Evolutionary conservation across 805 yeast genomes (phyloP).

Genomic region (Trichomonascus vanleenenianus): DNA sequence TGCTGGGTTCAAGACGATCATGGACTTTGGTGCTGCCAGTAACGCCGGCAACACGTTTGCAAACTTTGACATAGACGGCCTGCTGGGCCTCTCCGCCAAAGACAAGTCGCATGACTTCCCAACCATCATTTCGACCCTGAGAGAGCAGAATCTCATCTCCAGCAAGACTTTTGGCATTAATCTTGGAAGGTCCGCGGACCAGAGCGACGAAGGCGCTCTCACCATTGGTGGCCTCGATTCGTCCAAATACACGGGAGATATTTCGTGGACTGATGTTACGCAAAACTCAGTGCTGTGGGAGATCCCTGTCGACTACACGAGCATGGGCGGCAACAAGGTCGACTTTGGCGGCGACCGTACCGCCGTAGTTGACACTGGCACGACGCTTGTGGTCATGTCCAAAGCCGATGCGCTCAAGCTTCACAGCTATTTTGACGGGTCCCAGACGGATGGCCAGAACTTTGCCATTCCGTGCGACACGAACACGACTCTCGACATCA

Average conservation of each 20-base stretch:
- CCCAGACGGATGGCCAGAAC: constrained; percentile 53
- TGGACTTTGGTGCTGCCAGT: constrained; percentile 47
- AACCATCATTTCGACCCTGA: constrained; percentile 20
- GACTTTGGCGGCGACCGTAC: constrained; percentile 26
- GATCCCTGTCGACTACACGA: constrained; percentile 34
- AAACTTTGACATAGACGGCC: constrained; percentile 48
- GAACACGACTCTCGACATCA: constrained; percentile 34
- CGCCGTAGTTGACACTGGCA: constrained; percentile 58
- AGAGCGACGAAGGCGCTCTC: constrained; percentile 35
- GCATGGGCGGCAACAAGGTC: constrained; percentile 30
- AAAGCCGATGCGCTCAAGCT: constrained; percentile 44
- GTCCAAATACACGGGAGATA: constrained; percentile 34
- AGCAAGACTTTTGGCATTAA: constrained; percentile 39
- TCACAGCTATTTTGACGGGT: constrained; percentile 43
- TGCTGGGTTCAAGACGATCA: constrained; percentile 30
- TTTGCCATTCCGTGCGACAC: constrained; percentile 54
- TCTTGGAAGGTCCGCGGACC: constrained; percentile 30
- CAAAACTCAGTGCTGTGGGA: constrained; percentile 41
- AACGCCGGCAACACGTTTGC: constrained; percentile 47
- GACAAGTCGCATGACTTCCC: constrained; percentile 31
- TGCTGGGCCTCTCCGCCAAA: constrained; percentile 49
- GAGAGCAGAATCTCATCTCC: constrained; percentile 18
- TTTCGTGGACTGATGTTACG: constrained; percentile 32
- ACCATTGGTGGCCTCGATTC: constrained; percentile 36
- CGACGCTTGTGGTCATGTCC: constrained; percentile 53